A percentile compares a stretch with the other conserved stretches of the same genome.
These are phyloP conservation scores for Xerocomellus intermedius DNA, from an alignment of 768 basidiomycete genomes.

Conservation along the genomic window DNA sequence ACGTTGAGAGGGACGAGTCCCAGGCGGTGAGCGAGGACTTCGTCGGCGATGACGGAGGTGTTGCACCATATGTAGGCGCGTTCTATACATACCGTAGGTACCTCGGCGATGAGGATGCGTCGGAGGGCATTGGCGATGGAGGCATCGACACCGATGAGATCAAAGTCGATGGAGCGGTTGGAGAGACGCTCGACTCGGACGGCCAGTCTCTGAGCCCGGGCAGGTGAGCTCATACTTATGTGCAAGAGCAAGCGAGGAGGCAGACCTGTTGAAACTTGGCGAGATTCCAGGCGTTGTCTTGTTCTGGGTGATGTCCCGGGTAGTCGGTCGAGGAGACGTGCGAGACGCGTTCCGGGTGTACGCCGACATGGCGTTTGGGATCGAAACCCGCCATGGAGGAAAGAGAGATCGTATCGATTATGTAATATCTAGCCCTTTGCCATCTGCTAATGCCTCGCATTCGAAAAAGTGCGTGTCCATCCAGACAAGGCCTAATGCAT, in stretches of 20 bases:
- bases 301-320: conserved; percentile 83
- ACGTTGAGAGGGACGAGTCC: conserved; percentile 88
- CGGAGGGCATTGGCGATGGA: conserved; percentile 95
- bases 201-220: conserved; percentile 57
- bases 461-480: conserved; percentile 54
- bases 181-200: conserved; percentile 80
- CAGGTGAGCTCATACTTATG: neutral
- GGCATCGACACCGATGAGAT: conserved; percentile 92
- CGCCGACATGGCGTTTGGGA: conserved; percentile 58
- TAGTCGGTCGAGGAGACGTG: conserved; percentile 88
- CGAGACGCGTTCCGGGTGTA: conserved; percentile 68
- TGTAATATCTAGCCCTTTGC: conserved; percentile 10
- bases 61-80: conserved; percentile 93
- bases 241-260: neutral
- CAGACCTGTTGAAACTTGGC: conserved; percentile 73
- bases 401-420: conserved; percentile 10
- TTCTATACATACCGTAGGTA: conserved; percentile 90
- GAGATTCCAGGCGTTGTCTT: conserved; percentile 85
- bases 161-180: conserved; percentile 85
- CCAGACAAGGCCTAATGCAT: neutral
- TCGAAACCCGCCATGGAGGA: conserved; percentile 27
- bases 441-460: conserved; percentile 54
- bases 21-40: conserved; percentile 88
- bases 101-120: conserved; percentile 92
- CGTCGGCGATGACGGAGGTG: conserved; percentile 90